Evolutionary conservation across 345 rosid species (phyloP).

Genomic region (Lepidium aucheri): DNA sequence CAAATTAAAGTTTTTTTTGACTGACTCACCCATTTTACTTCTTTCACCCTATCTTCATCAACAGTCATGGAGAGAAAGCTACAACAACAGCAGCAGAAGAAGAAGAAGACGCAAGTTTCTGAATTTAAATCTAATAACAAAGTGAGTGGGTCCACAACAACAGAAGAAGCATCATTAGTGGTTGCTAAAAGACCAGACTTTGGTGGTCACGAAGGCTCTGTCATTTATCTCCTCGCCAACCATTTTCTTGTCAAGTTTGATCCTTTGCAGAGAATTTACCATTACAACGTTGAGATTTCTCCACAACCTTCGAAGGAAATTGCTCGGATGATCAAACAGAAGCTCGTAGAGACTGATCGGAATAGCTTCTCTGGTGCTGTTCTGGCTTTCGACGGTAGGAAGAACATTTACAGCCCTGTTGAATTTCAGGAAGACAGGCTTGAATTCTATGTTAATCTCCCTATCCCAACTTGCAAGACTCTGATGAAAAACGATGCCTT

Average conservation of each 20-base stretch:
- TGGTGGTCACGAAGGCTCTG: slow-evolving; percentile 77
- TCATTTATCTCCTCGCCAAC: slow-evolving; percentile 77
- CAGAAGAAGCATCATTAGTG: slow-evolving; percentile 28
- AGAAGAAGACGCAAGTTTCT: slow-evolving; percentile 21
- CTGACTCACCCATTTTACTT: slow-evolving; percentile 26
- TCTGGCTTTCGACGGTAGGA: slow-evolving; percentile 84
- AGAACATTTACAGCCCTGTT: slow-evolving; percentile 74
- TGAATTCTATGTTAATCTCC: slow-evolving; percentile 78
- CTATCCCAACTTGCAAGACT: slow-evolving; percentile 48
- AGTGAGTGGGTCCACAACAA: slow-evolving; percentile 24
- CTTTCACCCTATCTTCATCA: slow-evolving; percentile 1
- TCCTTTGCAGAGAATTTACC: slow-evolving; percentile 62
- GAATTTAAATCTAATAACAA: slow-evolving; percentile 30
- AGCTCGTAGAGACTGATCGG: slow-evolving; percentile 56
- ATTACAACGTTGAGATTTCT: slow-evolving; percentile 80
- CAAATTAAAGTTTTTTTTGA: background rate
- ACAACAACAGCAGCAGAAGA: slow-evolving; percentile 23
- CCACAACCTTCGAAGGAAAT: slow-evolving; percentile 76
- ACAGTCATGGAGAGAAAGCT: slow-evolving; percentile 32
- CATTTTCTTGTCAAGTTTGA: slow-evolving; percentile 83
- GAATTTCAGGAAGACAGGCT: slow-evolving; percentile 79
- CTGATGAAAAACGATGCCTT: slow-evolving; percentile 25
- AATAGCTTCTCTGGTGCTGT: slow-evolving; percentile 46
- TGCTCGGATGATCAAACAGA: slow-evolving; percentile 77
- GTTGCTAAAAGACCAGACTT: slow-evolving; percentile 73